These are phyloP conservation scores for Hyaloscypha variabilis DNA, from an alignment of 495 filamentous ascomycete genomes.

Conservation along the genomic window DNA sequence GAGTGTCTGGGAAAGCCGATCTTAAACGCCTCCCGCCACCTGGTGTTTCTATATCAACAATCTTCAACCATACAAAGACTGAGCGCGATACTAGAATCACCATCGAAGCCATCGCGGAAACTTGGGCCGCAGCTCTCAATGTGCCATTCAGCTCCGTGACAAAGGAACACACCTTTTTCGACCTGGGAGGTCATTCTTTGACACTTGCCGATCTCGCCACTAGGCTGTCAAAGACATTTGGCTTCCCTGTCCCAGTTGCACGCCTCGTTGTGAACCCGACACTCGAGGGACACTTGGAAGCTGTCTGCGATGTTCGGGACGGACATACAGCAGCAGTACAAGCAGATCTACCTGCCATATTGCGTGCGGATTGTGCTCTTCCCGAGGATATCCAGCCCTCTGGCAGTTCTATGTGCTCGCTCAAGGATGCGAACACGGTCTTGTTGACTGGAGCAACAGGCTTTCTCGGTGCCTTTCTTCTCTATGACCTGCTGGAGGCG, in stretches of 20 bases:
- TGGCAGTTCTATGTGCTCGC: conserved; percentile 45
- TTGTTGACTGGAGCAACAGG: conserved; percentile 46
- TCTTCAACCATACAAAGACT: conserved; percentile 25
- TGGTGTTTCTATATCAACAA: conserved; percentile 38
- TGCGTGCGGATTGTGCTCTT: conserved; percentile 61
- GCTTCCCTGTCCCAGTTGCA: conserved; percentile 63
- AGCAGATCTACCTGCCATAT: conserved; percentile 61
- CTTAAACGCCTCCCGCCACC: conserved; percentile 62
- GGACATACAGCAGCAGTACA: conserved; percentile 68
- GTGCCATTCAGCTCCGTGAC: conserved; percentile 53
- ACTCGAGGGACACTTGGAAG: conserved; percentile 61
- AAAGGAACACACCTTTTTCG: conserved; percentile 68
- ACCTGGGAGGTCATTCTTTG: conserved; percentile 70
- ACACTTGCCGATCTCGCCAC: conserved; percentile 67
- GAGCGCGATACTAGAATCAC: conserved; percentile 41
- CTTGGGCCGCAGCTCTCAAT: conserved; percentile 64
- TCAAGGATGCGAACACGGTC: conserved; percentile 58
- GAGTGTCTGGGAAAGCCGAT: conserved; percentile 70
- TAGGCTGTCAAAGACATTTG: conserved; percentile 57
- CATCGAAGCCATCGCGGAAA: conserved; percentile 55
- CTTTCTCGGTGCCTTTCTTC: conserved; percentile 44
- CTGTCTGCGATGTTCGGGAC: conserved; percentile 58
- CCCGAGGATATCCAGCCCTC: conserved; percentile 58
- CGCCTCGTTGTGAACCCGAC: conserved; percentile 65
- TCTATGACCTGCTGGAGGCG: conserved; percentile 43